Percentiles rank a stretch among this genome's conserved stretches.
These are phyloP conservation scores for Eucalyptus brandiana DNA, from an alignment of 345 rosid genomes.

Conservation along the genomic window DNA sequence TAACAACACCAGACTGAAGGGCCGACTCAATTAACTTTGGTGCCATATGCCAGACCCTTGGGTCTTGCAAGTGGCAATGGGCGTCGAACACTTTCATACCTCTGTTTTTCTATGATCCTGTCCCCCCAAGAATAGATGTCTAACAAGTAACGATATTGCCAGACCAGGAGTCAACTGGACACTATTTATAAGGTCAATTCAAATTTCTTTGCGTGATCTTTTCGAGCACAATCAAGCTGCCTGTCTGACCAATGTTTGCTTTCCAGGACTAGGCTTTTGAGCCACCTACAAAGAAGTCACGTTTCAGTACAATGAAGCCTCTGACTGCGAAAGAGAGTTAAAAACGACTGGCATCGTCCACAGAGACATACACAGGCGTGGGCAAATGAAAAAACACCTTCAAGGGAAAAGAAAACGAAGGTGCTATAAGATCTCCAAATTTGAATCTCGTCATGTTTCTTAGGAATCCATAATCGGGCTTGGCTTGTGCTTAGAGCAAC, in stretches of 20 bases:
- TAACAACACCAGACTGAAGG: slow-evolving; percentile 38
- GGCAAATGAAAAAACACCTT: not conserved
- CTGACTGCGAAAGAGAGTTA: not conserved
- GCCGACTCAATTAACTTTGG: slow-evolving; percentile 58
- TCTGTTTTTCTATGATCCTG: not conserved
- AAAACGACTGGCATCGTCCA: not conserved
- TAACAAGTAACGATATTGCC: not conserved
- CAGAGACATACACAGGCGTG: not conserved
- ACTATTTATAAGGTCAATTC: not conserved
- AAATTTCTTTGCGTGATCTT: not conserved
- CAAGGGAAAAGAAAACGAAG: not conserved
- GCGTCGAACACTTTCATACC: slow-evolving; percentile 74
- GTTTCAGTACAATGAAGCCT: not conserved
- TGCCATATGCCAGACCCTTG: slow-evolving; percentile 49
- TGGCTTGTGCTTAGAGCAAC: not conserved
- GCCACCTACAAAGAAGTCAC: not conserved
- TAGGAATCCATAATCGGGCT: not conserved
- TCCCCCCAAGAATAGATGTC: not conserved
- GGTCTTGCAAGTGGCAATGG: slow-evolving; percentile 97
- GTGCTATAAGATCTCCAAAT: not conserved
- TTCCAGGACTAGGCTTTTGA: not conserved
- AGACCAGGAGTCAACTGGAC: not conserved
- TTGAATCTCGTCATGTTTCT: not conserved
- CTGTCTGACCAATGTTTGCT: not conserved
- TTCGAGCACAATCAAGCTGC: not conserved